These are phyloP conservation scores for Juglanconis oblonga DNA, from an alignment of 2,329 filamentous ascomycete species.

Conservation along the genomic window DNA sequence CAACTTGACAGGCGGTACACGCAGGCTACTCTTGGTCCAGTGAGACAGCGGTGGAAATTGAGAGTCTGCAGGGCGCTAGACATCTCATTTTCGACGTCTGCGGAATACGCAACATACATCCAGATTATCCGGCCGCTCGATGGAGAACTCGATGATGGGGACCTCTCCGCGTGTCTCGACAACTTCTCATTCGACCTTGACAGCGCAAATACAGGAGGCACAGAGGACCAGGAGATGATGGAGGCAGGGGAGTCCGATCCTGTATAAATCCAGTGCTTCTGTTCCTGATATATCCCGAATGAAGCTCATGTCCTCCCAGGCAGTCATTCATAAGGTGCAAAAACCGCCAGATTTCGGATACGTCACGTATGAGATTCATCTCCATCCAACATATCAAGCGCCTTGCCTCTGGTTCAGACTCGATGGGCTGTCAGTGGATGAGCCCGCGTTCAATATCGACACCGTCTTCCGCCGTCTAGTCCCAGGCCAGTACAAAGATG, in stretches of 20 bases:
- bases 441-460: slow-evolving; percentile 60
- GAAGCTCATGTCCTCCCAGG: slow-evolving; percentile 30
- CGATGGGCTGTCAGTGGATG: slow-evolving; percentile 53
- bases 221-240: slow-evolving; percentile 44
- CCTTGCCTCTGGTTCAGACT: slow-evolving; percentile 76
- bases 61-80: slow-evolving; percentile 50
- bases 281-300: background rate
- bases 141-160: slow-evolving; percentile 38
- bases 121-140: slow-evolving; percentile 56
- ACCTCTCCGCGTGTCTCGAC: slow-evolving; percentile 45
- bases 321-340: slow-evolving; percentile 33
- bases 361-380: slow-evolving; percentile 70
- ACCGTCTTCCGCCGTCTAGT: slow-evolving; percentile 70
- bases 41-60: slow-evolving; percentile 54
- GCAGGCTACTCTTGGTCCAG: slow-evolving; percentile 53
- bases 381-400: slow-evolving; percentile 71
- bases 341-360: slow-evolving; percentile 36
- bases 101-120: slow-evolving; percentile 50
- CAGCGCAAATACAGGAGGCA: slow-evolving; percentile 18
- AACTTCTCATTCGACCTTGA: slow-evolving; percentile 39
- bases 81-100: slow-evolving; percentile 37
- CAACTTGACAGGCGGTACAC: slow-evolving; percentile 58
- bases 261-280: slow-evolving; percentile 32
- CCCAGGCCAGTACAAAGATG: slow-evolving; percentile 60
- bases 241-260: slow-evolving; percentile 50